Evolutionary conservation across 129 eudicot genomes (phyloP), one percentile per base, ranked within the genome.

Genomic region (Apium graveolens): DNA sequence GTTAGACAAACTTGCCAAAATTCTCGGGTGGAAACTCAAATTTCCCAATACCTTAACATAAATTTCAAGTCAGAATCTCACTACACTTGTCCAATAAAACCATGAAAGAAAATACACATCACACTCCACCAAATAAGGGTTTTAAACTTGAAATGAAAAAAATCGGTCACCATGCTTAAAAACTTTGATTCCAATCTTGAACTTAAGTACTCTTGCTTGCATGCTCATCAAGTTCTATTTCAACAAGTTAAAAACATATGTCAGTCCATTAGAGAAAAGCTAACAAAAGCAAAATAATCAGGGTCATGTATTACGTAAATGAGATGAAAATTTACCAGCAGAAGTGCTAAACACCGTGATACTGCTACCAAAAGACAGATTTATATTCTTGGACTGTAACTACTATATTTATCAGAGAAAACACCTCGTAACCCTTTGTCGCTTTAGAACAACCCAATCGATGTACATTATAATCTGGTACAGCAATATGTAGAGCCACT

Each of bases 261-360:
- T 9, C 29, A 14, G 34, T 43, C 48, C 68, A 60, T 1, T 60
- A 11, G 32, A 10, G 3, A 10, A 16, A 9, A 26, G 68, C 31
- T n/a, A 10, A n/a, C 32, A 60, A 60, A 60, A 4, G 13, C 38
- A 42, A 27, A 65, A 66, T 44, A 3, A 39, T 35, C 18, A 12
- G 5, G 41, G 41, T 38, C 39, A 62, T 73, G n/a, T 29, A 35
- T n/a, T 55, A 42, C 3, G 70, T 24, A 80, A n/a, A 44, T 66
- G 39, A 66, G 72, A 26, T 26, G 34, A 60, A 57, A 60, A 9
- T 31, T n/a, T 92, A 92, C 97, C 98, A 34, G 97, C 96, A 78
- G 97, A 95, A 82, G 92, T 91, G 68, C 97, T 91, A 60, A 95
- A 91, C 24, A 95, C 91, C 0, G 98, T 96, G 29, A 91, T 80